These are phyloP conservation scores for Chaetomium sp. DNA, from an alignment of 2,329 filamentous ascomycete genomes.

Conservation along the genomic window DNA sequence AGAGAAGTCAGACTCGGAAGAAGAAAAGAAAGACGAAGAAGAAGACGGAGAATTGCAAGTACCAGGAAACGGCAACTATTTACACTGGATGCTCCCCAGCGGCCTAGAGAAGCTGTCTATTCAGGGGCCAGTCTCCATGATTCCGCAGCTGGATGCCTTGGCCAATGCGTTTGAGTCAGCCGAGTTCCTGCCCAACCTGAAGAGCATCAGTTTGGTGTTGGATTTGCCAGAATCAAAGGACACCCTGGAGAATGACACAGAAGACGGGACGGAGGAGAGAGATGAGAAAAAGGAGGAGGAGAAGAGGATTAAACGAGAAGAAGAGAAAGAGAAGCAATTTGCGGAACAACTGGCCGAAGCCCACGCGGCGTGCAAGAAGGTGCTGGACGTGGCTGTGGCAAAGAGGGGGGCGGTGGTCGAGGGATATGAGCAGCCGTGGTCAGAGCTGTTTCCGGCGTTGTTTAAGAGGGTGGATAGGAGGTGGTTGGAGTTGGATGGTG, in stretches of 20 bases:
- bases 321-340: background rate
- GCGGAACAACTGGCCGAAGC: background rate
- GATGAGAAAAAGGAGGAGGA: too few species aligned
- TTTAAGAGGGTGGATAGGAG: background rate
- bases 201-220: conserved; percentile 1
- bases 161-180: background rate
- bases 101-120: conserved; percentile 5
- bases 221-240: conserved; percentile 1
- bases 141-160: background rate
- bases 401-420: background rate
- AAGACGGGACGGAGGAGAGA: too few species aligned
- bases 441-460: background rate
- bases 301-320: too few species aligned
- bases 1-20: too few species aligned
- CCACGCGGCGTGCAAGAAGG: background rate
- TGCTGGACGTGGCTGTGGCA: background rate
- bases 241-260: too few species aligned
- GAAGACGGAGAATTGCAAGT: background rate
- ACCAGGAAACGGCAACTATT: background rate
- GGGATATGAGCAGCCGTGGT: background rate
- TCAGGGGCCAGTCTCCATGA: conserved; percentile 4
- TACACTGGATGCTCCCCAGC: background rate
- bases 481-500: background rate
- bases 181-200: conserved; percentile 1
- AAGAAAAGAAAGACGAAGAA: background rate